Evolutionary conservation across 805 yeast species (phyloP).

Genomic region (Candida silvicultrix): DNA sequence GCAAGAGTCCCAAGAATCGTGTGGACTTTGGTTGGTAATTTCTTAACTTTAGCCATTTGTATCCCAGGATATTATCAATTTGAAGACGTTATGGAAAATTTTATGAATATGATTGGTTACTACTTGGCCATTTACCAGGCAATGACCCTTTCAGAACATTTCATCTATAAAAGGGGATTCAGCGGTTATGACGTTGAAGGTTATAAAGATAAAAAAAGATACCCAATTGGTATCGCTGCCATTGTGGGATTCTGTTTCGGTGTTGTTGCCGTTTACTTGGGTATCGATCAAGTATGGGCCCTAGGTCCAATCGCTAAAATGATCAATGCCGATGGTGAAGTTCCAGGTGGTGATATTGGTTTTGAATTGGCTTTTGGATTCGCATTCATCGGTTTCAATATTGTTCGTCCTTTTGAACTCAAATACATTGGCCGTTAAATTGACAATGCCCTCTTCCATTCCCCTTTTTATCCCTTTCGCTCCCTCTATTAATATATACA

Average conservation of each 20-base stretch:
- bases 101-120: conserved; percentile 89
- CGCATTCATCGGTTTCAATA: conserved; percentile 54
- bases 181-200: conserved; percentile 56
- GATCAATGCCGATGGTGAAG: conserved; percentile 41
- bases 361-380: conserved; percentile 70
- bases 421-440: conserved; percentile 44
- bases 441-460: too few relatives aligned
- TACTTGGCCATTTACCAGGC: conserved; percentile 83
- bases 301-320: conserved; percentile 56
- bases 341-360: conserved; percentile 75
- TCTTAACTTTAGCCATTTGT: conserved; percentile 74
- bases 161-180: conserved; percentile 63
- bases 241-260: conserved; percentile 74
- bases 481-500: too few relatives aligned
- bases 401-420: conserved; percentile 57
- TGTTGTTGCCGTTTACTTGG: conserved; percentile 77
- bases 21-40: conserved; percentile 78
- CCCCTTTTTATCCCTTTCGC: too few relatives aligned
- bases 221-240: conserved; percentile 80
- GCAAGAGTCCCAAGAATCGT: conserved; percentile 71
- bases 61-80: conserved; percentile 83
- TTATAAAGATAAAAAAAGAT: conserved; percentile 48
- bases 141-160: conserved; percentile 75
- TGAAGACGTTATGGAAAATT: conserved; percentile 66
- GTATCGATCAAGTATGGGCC: conserved; percentile 87